Base-by-base conservation (phyloP, 2,329 filamentous ascomycete genomes). In the Fusarium compactum region DNA sequence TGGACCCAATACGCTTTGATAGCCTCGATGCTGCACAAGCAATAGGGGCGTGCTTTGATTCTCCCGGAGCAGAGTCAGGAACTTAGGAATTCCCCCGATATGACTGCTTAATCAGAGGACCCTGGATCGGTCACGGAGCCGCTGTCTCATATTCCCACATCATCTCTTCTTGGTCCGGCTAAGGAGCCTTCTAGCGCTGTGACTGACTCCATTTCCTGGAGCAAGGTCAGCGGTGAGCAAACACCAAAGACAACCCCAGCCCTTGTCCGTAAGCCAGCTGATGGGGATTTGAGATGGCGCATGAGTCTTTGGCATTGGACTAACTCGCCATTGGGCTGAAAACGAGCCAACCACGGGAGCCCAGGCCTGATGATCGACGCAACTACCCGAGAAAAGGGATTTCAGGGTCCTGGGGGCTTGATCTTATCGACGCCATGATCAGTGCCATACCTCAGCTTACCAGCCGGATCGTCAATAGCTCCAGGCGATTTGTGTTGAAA, bases 391-490 rank as follows among this genome's bases (percentile, higher is more conserved):
- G 22, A 54, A 48, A 66, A 34, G 30, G 45, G 65, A 65, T 68
- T 62, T 46, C 50, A 74, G 72, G 70, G 70, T 70, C 68, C 63
- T 58, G 65, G 58, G 58, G 62, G 51, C 41, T 62, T 70, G 58
- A 69, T 43, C 67, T 57, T 58, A 69, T 65, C 58, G 55, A 61
- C 54, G 46, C 66, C 55, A 68, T 66, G 58, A 59, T 38, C 62
- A 63, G 44, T 53, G 56, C 58, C 54, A 56, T 65, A 62, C 57
- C 59, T 55, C 55, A 57, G 48, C 56, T 60, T 32, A 54, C 27
- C 27, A 55, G 51, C 54, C 32, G 51, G 58, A 43, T 57, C 50
- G 44, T 65, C 55, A 47, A 58, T 65, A 71, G 60, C 57, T 38
- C 22, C 29, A 24, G 45, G 29, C 40, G 45, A 58, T 60, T 58